Percentiles rank a stretch among this genome's conserved stretches.
Evolutionary conservation across 2,329 filamentous ascomycete species (phyloP).

Genomic region (Penicillium sp.): DNA sequence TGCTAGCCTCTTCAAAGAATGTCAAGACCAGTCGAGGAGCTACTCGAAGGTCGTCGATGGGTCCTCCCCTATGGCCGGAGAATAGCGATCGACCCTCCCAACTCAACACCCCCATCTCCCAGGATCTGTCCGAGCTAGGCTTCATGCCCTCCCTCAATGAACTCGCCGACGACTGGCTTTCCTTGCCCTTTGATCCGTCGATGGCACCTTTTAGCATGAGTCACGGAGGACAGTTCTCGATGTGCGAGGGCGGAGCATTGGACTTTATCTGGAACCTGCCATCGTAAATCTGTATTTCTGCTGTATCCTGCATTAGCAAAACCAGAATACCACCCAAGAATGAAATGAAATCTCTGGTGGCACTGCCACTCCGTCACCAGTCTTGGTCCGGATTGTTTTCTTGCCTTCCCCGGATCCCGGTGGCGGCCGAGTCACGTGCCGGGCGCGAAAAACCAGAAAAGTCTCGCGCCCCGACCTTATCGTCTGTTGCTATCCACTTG

Average conservation of each 20-base stretch:
- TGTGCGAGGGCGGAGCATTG: conserved; percentile 37
- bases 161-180: conserved; percentile 40
- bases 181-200: conserved; percentile 40
- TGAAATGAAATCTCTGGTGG: conserved; percentile 2
- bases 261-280: conserved; percentile 44
- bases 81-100: conserved; percentile 17
- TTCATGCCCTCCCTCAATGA: conserved; percentile 29
- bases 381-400: conserved; percentile 6
- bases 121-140: conserved; percentile 25
- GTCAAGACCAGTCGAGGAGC: conserved; percentile 24
- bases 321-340: no score
- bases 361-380: conserved; percentile 1
- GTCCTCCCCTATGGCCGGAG: conserved; percentile 25
- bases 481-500: conserved; percentile 1
- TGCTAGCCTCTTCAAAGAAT: conserved; percentile 32
- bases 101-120: conserved; percentile 19
- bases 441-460: conserved; percentile 7
- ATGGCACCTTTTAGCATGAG: conserved; percentile 42
- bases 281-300: conserved; percentile 19
- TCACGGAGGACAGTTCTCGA: conserved; percentile 35
- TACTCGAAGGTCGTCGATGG: conserved; percentile 28
- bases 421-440: conserved; percentile 10
- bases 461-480: not conserved
- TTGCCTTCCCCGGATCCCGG: conserved; percentile 7
- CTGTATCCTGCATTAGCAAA: not conserved